phyloP scores from a whole-genome alignment of 139 green algal genomes.

The Closterium sp. region DNA sequence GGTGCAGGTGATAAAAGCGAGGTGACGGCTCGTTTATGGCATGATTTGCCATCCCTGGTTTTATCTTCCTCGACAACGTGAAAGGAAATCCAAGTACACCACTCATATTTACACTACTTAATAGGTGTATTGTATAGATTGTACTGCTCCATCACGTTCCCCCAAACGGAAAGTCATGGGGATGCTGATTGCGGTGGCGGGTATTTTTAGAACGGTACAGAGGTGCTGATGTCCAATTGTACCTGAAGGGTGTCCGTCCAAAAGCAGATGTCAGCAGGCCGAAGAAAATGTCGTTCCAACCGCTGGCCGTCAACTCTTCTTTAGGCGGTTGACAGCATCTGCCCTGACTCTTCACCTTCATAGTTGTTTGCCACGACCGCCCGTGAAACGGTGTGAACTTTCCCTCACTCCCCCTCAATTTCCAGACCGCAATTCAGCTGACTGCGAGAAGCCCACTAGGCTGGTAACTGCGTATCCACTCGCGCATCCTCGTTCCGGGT shows the following conservation, averaged over 20 bases:
- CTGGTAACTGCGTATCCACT: too few relatives aligned
- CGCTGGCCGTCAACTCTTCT: not conserved
- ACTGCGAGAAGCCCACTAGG: not conserved
- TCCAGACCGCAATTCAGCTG: too few relatives aligned
- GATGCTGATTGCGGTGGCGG: too few relatives aligned
- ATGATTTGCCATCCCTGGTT: not conserved
- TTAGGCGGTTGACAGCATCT: not conserved
- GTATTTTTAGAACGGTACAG: too few relatives aligned
- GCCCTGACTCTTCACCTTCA: not conserved
- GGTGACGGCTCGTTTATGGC: not conserved
- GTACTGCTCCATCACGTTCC: too few relatives aligned
- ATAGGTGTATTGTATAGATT: too few relatives aligned
- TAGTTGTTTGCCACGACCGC: not conserved
- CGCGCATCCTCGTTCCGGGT: not conserved
- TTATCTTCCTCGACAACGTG: not conserved
- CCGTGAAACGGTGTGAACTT: not conserved
- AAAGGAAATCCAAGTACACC: too few relatives aligned
- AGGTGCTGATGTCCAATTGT: too few relatives aligned
- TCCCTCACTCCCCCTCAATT: not conserved
- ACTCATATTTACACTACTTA: too few relatives aligned
- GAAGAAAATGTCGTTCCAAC: not conserved
- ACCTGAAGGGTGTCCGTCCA: not conserved
- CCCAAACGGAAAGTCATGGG: too few relatives aligned
- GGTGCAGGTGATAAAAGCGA: not conserved
- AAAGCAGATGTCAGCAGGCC: not conserved